These are phyloP conservation scores for Alternaria arbusti DNA, from an alignment of 2,329 filamentous ascomycete species.

Conservation along the genomic window DNA sequence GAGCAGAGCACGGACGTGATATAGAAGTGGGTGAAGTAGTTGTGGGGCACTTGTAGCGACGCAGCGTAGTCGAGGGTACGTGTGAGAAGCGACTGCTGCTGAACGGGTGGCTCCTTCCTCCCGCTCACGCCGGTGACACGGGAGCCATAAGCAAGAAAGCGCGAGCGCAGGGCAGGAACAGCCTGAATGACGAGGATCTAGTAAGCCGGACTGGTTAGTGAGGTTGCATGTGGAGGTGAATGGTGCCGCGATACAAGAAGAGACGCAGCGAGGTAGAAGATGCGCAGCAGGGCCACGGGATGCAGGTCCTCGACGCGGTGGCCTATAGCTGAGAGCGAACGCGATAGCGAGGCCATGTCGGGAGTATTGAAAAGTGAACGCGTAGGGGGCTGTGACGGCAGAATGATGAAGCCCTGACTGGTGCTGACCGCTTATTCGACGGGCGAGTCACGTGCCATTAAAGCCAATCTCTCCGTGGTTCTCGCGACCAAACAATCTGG, in stretches of 20 bases:
- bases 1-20: constrained; percentile 72
- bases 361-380: constrained; percentile 1
- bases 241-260: constrained; percentile 48
- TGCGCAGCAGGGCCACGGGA: constrained; percentile 38
- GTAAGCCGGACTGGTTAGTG: constrained; percentile 39
- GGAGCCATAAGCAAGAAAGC: constrained; percentile 68
- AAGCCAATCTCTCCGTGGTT: background rate
- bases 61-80: constrained; percentile 59
- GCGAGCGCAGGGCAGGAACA: constrained; percentile 58
- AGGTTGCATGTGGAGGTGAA: constrained; percentile 17
- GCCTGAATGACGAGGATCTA: constrained; percentile 60
- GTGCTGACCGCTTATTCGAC: constrained; percentile 2
- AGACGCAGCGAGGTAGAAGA: constrained; percentile 47
- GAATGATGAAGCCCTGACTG: constrained; percentile 16
- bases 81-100: constrained; percentile 14
- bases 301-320: constrained; percentile 11
- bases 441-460: background rate
- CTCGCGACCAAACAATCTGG: background rate
- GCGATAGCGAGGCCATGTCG: constrained; percentile 1
- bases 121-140: constrained; percentile 48
- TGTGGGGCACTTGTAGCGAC: constrained; percentile 75
- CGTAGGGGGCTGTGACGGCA: constrained; percentile 15
- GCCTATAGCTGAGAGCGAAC: constrained; percentile 1
- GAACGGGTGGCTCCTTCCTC: constrained; percentile 2
- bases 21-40: constrained; percentile 92